phyloP scores from a whole-genome alignment of 2,329 filamentous ascomycete species.

The Claviceps pazoutovae region DNA sequence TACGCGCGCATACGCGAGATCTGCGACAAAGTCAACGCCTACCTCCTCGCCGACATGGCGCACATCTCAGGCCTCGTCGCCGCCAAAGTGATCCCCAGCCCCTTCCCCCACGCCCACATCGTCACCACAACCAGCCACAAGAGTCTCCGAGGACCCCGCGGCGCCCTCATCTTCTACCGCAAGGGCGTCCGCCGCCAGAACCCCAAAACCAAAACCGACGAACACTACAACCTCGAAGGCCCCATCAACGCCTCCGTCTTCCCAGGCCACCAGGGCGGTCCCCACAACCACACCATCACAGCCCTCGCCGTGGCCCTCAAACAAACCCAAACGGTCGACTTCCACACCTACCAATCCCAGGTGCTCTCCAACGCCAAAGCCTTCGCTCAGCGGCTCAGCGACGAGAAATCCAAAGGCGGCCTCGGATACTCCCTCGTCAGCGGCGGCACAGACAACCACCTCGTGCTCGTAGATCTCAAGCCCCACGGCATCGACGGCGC shows the following conservation, averaged over 20 bases:
- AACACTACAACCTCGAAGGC: conserved; percentile 77
- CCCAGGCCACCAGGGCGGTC: conserved; percentile 93
- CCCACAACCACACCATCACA: conserved; percentile 98
- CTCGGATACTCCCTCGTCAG: conserved; percentile 82
- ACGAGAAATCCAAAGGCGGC: conserved; percentile 57
- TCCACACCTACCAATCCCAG: conserved; percentile 82
- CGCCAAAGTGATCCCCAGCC: conserved; percentile 78
- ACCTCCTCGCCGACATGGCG: conserved; percentile 90
- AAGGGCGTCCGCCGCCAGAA: conserved; percentile 77
- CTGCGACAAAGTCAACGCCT: conserved; percentile 80
- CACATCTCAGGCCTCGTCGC: conserved; percentile 93
- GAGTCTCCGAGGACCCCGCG: conserved; percentile 83
- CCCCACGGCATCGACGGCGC: conserved; percentile 76
- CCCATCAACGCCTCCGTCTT: conserved; percentile 96
- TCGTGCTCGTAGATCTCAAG: conserved; percentile 86
- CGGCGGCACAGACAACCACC: conserved; percentile 93
- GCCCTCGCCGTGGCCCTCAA: conserved; percentile 88
- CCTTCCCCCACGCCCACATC: conserved; percentile 81
- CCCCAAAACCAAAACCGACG: conserved; percentile 72
- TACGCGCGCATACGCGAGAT: conserved; percentile 87
- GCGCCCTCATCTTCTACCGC: conserved; percentile 97
- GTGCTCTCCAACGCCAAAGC: conserved; percentile 86
- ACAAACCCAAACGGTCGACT: conserved; percentile 79
- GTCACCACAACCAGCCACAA: conserved; percentile 98
- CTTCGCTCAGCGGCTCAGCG: conserved; percentile 55